Evolutionary conservation across 2,329 filamentous ascomycete genomes (phyloP), one percentile per base, ranked within the genome.

Genomic region (Monosporascus sp.): DNA sequence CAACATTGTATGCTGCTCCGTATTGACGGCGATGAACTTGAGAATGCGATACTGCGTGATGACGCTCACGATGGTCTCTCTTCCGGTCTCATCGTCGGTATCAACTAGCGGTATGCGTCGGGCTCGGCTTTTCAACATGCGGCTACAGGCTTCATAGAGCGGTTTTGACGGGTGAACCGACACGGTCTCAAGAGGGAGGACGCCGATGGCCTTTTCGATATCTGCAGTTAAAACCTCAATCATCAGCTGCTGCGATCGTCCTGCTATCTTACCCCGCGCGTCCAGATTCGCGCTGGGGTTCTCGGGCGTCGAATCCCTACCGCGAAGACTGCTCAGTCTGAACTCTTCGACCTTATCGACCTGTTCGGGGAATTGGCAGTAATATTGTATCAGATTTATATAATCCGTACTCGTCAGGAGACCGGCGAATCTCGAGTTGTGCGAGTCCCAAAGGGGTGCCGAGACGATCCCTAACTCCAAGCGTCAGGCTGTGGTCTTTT

Each of bases 321-420:
- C 90, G 81, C 93, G 83, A 54, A 99, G 81, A 67, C 90, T 96
- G 73, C 89, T 93, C 57, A 99, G 75, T 47, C 90, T 86, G 70
- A 99, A 97, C 70, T 96, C 89, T 61, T 97, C 94, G 63, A 99
- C 89, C 67, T 93, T 86, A 60, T 86, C 84, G 56, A 97, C 82
- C 54, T 92, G 88, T 60, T 96, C 90, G 2, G 93, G 94, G 63
- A 94, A 95, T 72, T 97, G 92, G 79, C 91, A 97, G 77, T 99
- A 97, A 73, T 99, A 99, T 70, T 97, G 93, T 41, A 99, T 96
- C 53, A 99, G 88, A 67, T 99, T 99, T 74, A 99, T 95, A 70
- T 94, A 99, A 73, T 99, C 94, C 56, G 91, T 96, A 57, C 91
- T 94, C 27, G 94, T 99, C 60, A 99, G 80, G 48, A 99, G 82